phyloP scores from a whole-genome alignment of 768 basidiomycete genomes.

The Phylloporus scabripes region DNA sequence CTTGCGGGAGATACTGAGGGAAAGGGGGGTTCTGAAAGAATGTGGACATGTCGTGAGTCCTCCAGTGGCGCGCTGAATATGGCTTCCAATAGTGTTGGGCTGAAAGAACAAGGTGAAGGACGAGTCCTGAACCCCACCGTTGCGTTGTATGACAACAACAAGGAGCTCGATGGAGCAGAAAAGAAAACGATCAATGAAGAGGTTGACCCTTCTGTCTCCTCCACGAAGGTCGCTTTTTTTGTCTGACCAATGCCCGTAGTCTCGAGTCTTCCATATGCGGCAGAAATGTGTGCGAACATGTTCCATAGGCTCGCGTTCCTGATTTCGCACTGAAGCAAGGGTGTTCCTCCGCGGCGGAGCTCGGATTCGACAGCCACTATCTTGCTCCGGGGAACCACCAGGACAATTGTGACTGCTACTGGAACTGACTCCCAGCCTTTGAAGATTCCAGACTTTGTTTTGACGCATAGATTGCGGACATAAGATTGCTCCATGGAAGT shows the following conservation, averaged over 20 bases:
- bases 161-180: conserved; percentile 10
- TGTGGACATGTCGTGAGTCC: conserved; percentile 17
- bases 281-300: conserved; percentile 17
- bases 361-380: conserved; percentile 18
- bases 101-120: conserved; percentile 9
- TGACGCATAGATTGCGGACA: conserved; percentile 6
- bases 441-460: conserved; percentile 21
- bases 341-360: conserved; percentile 21
- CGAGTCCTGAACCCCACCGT: conserved; percentile 18
- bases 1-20: conserved; percentile 5
- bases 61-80: conserved; percentile 21
- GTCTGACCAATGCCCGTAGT: conserved; percentile 11
- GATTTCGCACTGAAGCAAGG: conserved; percentile 24
- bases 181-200: conserved; percentile 26
- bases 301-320: conserved; percentile 11
- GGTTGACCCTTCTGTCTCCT: conserved; percentile 14
- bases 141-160: conserved; percentile 12
- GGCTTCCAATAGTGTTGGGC: conserved; percentile 3
- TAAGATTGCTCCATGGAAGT: conserved; percentile 14
- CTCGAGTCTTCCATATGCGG: conserved; percentile 19
- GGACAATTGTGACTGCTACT: conserved; percentile 26
- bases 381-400: conserved; percentile 29
- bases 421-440: conserved; percentile 29
- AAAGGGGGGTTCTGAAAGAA: conserved; percentile 21
- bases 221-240: conserved; percentile 17